These are phyloP conservation scores for Quercus rubra DNA, from an alignment of 306 rosid species.

Conservation along the genomic window DNA sequence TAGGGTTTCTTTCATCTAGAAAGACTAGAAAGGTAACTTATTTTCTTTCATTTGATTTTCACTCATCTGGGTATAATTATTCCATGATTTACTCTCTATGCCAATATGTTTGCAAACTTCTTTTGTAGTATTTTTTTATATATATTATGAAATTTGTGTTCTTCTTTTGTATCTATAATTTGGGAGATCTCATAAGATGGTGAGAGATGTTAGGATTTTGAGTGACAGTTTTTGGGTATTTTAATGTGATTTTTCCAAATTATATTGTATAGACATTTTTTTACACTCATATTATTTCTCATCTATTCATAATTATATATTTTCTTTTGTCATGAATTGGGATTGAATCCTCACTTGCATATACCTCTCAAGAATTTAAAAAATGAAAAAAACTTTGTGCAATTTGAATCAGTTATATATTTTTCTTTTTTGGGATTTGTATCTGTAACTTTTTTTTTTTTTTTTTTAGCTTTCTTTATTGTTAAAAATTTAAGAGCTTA, in stretches of 20 bases:
- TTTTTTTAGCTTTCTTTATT: too few species aligned
- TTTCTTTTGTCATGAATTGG: neutral
- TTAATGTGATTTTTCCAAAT: too few species aligned
- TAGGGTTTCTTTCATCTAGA: slow-evolving; percentile 6
- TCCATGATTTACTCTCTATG: neutral
- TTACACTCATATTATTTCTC: neutral
- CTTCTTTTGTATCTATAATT: too few species aligned
- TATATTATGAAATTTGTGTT: neutral
- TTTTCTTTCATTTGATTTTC: neutral
- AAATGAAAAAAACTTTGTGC: neutral
- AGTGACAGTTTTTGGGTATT: neutral
- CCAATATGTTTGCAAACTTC: neutral
- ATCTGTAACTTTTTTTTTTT: too few species aligned
- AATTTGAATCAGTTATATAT: neutral
- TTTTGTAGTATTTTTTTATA: neutral
- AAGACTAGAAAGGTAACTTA: neutral
- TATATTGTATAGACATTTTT: too few species aligned
- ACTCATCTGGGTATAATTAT: neutral
- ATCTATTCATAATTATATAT: neutral
- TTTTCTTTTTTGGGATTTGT: neutral
- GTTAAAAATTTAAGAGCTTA: too few species aligned
- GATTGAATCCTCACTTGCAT: neutral
- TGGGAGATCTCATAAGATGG: too few species aligned
- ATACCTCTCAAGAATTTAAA: neutral
- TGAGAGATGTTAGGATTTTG: neutral